Evolutionary conservation across 2,329 filamentous ascomycete genomes (phyloP).

Genomic region (Colletotrichum kahawae): DNA sequence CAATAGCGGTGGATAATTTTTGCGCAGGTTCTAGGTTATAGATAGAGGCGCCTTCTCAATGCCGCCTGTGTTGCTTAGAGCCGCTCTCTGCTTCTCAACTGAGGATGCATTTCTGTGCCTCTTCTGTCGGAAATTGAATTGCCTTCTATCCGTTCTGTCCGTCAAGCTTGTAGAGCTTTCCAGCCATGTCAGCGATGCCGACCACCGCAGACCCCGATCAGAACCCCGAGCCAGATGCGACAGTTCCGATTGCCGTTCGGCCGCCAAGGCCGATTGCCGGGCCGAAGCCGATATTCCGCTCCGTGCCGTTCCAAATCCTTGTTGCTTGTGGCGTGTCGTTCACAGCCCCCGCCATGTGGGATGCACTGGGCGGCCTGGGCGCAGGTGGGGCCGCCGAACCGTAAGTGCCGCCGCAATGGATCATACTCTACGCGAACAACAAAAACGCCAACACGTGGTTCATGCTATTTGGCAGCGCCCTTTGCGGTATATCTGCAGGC

Average conservation of each 20-base stretch:
- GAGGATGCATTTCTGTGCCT: background rate
- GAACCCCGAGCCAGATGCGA: background rate
- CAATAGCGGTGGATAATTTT: slow-evolving; percentile 20
- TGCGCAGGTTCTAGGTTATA: background rate
- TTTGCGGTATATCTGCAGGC: slow-evolving; percentile 44
- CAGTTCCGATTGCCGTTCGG: background rate
- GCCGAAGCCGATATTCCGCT: background rate
- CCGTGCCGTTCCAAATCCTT: slow-evolving; percentile 5
- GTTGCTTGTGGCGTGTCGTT: slow-evolving; percentile 3
- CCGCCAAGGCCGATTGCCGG: background rate
- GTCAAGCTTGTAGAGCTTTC: background rate
- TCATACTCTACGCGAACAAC: background rate
- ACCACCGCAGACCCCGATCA: background rate
- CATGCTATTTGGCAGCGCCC: slow-evolving; percentile 64
- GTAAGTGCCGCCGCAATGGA: background rate
- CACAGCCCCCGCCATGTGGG: slow-evolving; percentile 9
- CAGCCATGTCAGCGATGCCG: background rate
- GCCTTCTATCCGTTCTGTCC: background rate
- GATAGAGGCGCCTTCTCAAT: background rate
- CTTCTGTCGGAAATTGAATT: background rate
- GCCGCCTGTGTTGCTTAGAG: background rate
- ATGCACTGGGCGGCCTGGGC: slow-evolving; percentile 7
- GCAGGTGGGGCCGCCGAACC: slow-evolving; percentile 1
- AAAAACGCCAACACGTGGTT: slow-evolving; percentile 57
- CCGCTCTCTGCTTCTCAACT: background rate